Evolutionary conservation across 2,329 filamentous ascomycete species (phyloP), one percentile per base, ranked within the genome.

Genomic region (Diaporthe citriasiana): DNA sequence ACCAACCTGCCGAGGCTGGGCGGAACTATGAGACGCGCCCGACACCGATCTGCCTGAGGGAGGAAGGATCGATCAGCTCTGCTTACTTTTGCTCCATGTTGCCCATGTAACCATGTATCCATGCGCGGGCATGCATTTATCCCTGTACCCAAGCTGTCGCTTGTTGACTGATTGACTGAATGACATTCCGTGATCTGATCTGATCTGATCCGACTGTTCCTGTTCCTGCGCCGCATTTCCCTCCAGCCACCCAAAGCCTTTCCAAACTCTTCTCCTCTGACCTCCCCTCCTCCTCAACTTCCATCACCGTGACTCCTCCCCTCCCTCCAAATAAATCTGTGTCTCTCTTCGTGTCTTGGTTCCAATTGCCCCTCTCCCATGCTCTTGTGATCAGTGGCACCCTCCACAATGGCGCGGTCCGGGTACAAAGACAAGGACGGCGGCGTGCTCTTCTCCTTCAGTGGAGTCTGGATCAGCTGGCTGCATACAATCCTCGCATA

Each of bases 391-490:
- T 66, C 60, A 25, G 35, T 15, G 45, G n/a, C 9, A 10, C 65
- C n/a, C 35, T 38, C 71, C 72, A 71, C 72, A 63, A 88, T 88
- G 86, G 82, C 74, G 25, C 38, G 84, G 75, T 79, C 82, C 73
- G 88, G 85, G 78, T 92, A 90, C 84, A 93, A 92, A 83, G 91
- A 93, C 84, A 91, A 91, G 83, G 88, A 91, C 78, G 89, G 89
- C 79, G 87, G 90, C 79, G 87, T 90, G 73, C 84, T 92, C 77
- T 81, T 91, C 75, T 84, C 88, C 77, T 89, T 99, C 81, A 95
- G 93, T 82, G 97, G 94, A 78, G 93, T 93, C 88, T 98, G 94
- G 94, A 88, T 99, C 77, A 94, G 95, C 74, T 97, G 94, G 90
- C 84, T 91, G 77, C 97, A 99, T 85, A 99, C 97, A 12, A 84